Evolutionary conservation across 805 yeast species (phyloP).

Genomic region (Maudiozyma serrabonitensis): DNA sequence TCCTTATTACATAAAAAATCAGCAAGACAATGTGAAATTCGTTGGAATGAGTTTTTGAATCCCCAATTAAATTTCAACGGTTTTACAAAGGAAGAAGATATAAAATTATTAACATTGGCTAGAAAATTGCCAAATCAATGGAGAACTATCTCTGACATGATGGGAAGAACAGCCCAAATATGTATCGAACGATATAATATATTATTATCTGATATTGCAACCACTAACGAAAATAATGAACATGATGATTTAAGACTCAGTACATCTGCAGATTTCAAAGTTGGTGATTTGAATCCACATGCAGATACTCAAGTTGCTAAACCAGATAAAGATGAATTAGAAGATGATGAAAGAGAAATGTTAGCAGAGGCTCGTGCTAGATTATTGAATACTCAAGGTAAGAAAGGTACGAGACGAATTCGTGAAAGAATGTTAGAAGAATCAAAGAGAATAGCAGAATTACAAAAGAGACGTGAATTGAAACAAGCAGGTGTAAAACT

Average conservation of each 20-base stretch:
- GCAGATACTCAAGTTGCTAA: constrained; percentile 74
- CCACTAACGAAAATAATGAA: constrained; percentile 5
- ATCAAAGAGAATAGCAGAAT: constrained; percentile 59
- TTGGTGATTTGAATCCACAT: constrained; percentile 55
- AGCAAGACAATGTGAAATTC: constrained; percentile 82
- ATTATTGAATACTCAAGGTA: constrained; percentile 85
- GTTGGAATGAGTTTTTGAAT: constrained; percentile 85
- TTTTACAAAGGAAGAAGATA: constrained; percentile 76
- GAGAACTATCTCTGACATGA: constrained; percentile 75
- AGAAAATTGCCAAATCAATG: constrained; percentile 82
- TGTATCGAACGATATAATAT: constrained; percentile 79
- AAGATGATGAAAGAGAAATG: constrained; percentile 88
- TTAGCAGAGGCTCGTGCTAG: constrained; percentile 90
- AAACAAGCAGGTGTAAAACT: constrained; percentile 68
- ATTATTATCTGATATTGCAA: constrained; percentile 33
- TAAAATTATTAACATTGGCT: constrained; percentile 53
- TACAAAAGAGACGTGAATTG: constrained; percentile 73
- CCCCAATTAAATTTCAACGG: constrained; percentile 55
- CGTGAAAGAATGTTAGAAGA: constrained; percentile 78
- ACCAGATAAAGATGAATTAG: constrained; percentile 72
- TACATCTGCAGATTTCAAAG: constrained; percentile 24
- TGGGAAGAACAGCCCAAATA: constrained; percentile 79
- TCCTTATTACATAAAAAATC: constrained; percentile 77
- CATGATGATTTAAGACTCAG: constrained; percentile 30
- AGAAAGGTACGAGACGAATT: constrained; percentile 83